Evolutionary conservation across 1,139 yeast species (phyloP).

Genomic region (Kodamaea ohmeri): DNA sequence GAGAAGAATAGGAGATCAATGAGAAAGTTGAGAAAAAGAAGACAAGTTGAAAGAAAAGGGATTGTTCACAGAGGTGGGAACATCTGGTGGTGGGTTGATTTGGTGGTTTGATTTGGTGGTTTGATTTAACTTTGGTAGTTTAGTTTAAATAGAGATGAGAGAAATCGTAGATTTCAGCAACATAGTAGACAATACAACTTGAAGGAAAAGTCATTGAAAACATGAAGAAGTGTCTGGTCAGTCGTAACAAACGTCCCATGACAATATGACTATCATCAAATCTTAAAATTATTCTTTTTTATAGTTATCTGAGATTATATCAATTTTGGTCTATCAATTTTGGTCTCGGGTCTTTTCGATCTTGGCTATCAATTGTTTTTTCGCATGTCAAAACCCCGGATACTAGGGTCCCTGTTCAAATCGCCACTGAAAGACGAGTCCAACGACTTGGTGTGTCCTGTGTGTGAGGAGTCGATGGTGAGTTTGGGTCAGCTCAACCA

Average conservation of each 20-base stretch:
- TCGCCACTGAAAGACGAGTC: conserved; percentile 16
- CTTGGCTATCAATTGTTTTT: too few species aligned
- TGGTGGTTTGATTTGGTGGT: not conserved
- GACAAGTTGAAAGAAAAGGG: not conserved
- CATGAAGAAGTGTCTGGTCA: too few species aligned
- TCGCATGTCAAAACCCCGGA: conserved; percentile 13
- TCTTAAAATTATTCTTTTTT: too few species aligned
- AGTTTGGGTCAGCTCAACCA: conserved; percentile 57
- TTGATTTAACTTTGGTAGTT: conserved; percentile 1
- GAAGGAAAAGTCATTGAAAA: too few species aligned
- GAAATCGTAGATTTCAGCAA: too few species aligned
- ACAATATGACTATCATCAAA: too few species aligned
- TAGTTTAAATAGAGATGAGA: too few species aligned
- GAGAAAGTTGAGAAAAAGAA: not conserved
- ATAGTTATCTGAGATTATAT: too few species aligned
- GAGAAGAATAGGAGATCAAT: not conserved
- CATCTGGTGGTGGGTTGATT: not conserved
- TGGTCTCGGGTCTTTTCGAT: too few species aligned
- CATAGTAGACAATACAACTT: too few species aligned
- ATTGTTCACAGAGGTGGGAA: not conserved
- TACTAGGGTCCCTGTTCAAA: conserved; percentile 26
- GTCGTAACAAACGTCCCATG: too few species aligned
- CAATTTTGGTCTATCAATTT: too few species aligned
- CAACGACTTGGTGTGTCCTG: conserved; percentile 52
- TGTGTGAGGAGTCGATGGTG: conserved; percentile 62